Evolutionary conservation across 257 asterid species (phyloP).

Genomic region (Scutellaria barbata): DNA sequence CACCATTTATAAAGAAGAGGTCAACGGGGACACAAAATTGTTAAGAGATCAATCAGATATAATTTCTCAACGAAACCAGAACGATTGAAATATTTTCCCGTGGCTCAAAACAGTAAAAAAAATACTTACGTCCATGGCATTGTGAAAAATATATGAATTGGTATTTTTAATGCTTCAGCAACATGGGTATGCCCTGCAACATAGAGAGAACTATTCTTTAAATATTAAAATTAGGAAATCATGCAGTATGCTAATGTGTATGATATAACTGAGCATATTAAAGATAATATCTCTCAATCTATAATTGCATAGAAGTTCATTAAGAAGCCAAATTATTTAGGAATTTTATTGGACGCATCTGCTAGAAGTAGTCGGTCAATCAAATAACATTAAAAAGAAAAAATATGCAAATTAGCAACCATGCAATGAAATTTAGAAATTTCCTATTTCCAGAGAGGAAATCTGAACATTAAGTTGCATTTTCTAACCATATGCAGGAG

Average conservation of each 20-base stretch:
- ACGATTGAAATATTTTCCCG: too few relatives aligned
- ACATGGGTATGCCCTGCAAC: conserved; percentile 92
- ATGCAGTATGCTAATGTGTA: neutral
- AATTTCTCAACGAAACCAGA: conserved; percentile 33
- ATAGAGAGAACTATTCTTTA: conserved; percentile 17
- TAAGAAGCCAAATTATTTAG: neutral
- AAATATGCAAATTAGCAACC: conserved; percentile 9
- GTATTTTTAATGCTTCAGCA: conserved; percentile 86
- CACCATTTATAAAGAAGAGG: conserved; percentile 30
- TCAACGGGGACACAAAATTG: neutral
- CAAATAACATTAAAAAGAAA: conserved; percentile 13
- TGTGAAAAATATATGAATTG: conserved; percentile 92
- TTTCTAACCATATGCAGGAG: conserved; percentile 86
- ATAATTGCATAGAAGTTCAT: neutral
- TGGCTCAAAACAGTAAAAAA: conserved; percentile 37
- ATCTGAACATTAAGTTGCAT: conserved; percentile 3
- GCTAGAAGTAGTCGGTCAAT: neutral
- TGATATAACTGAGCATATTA: neutral
- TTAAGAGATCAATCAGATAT: conserved; percentile 9
- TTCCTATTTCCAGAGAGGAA: conserved; percentile 12
- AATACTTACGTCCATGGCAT: conserved; percentile 99
- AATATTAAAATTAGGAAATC: neutral
- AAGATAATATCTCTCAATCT: neutral
- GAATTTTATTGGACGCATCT: neutral
- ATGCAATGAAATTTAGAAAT: neutral